A percentile compares a stretch with the other conserved stretches of the same genome.
These are phyloP conservation scores for Inosperma sp. DNA, from an alignment of 768 basidiomycete species.

Conservation along the genomic window DNA sequence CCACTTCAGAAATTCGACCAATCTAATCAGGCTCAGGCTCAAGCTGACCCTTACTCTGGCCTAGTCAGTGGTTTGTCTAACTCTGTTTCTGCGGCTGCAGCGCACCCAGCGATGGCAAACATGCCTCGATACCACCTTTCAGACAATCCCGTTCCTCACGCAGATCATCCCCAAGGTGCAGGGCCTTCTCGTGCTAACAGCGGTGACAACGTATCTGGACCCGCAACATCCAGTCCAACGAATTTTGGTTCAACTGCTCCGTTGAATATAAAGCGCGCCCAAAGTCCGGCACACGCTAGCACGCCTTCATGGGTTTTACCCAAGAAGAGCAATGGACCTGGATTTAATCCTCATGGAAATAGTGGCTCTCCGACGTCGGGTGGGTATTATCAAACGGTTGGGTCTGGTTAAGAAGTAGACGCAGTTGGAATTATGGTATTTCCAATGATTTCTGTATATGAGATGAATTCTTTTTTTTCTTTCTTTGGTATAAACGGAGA, in stretches of 20 bases:
- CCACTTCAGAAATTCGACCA: constrained; percentile 11
- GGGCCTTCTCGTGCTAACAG: not conserved
- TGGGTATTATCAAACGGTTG: constrained; percentile 4
- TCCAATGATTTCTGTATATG: too few relatives aligned
- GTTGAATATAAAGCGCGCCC: constrained; percentile 11
- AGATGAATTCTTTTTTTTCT: not conserved
- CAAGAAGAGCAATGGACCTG: constrained; percentile 29
- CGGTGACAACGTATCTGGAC: not conserved
- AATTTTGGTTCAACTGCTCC: constrained; percentile 11
- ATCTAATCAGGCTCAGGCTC: constrained; percentile 18
- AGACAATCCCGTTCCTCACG: constrained; percentile 5
- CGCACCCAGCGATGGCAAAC: not conserved
- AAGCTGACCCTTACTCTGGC: too few relatives aligned
- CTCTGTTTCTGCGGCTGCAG: not conserved
- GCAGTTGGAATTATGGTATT: not conserved
- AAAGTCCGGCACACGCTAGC: constrained; percentile 11
- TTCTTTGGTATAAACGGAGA: too few relatives aligned
- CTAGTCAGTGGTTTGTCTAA: not conserved
- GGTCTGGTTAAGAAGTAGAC: not conserved
- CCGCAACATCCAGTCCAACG: not conserved
- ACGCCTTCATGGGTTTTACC: constrained; percentile 46
- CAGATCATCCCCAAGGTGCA: constrained; percentile 1
- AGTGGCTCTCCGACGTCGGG: constrained; percentile 3
- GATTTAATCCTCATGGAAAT: not conserved
- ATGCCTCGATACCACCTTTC: constrained; percentile 11